Base-by-base conservation (phyloP, 1,284 basidiomycete genomes). In the Farysia itapuensis region DNA sequence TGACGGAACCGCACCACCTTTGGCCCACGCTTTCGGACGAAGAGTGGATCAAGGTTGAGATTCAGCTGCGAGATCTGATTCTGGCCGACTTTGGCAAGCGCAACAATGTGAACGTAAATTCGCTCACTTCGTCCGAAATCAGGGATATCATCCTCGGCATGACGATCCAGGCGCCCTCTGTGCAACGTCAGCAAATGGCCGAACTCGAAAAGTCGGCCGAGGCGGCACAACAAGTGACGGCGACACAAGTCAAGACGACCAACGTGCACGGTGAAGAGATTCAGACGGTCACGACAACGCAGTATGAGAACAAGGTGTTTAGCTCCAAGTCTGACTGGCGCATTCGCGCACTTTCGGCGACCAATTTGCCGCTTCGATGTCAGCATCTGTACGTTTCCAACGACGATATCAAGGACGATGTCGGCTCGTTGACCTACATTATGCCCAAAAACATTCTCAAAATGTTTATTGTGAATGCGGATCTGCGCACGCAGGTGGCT, bases 261-360 rank as follows among this genome's bases (percentile, higher is more conserved):
- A 98, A 98, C 77, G 86, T 97, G 45, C 91, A 94, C 71, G 94
- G 95, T 78, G 95, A 99, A 78, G 86, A 90, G 41, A 93, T 98
- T 66, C 90, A 92, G 77, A 91, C 90, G 4, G 86, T 94, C 12
- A 98, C 95, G 1, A 97, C 94, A 3, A 96, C 94, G 48, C 93
- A 91, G 77, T 99, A 99, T 78, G 95, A 96, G 79, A 91, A 95
- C 74, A 88, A 92, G 75, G 88, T 91, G 19, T 98, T 98, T 80
- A 92, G 89, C 76, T 91, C 88, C 81, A 98, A 99, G 81, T 96
- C 93, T 12, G 95, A 99, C 78, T 99, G 95, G 95, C 89, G 95
- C 18, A 88, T 95, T 16, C 87, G 93, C 51, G 93, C 93, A 14
- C 93, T 97, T 66, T 91, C 89, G 5, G 89, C 95, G 0, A 98